phyloP scores from a whole-genome alignment of 768 basidiomycete species.

The Rhodotorula babjevae region DNA sequence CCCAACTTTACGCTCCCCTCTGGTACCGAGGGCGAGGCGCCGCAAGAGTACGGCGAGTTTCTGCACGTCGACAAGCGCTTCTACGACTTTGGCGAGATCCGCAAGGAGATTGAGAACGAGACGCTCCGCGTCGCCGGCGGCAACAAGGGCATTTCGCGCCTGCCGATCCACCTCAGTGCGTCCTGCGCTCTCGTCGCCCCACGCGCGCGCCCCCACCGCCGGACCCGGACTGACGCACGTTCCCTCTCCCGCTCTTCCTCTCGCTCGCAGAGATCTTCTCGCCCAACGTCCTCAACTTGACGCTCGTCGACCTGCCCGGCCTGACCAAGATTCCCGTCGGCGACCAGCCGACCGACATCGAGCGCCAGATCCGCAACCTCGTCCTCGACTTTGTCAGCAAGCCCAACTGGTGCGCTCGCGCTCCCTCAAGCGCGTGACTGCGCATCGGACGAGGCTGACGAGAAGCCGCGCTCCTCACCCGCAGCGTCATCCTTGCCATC shows the following conservation, averaged over 20 bases:
- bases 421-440: background rate
- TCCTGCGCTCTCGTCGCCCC: background rate
- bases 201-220: too few relatives aligned
- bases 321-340: constrained; percentile 93
- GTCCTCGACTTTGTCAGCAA: constrained; percentile 96
- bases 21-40: background rate
- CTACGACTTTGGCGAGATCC: constrained; percentile 90
- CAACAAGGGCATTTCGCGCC: constrained; percentile 95
- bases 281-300: constrained; percentile 89
- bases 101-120: constrained; percentile 96
- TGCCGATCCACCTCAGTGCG: constrained; percentile 76
- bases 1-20: constrained; percentile 21
- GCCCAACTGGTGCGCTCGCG: constrained; percentile 71
- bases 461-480: rapidly evolving
- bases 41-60: constrained; percentile 92
- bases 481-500: constrained; percentile 89
- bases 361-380: constrained; percentile 87
- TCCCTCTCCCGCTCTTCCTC: background rate
- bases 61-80: constrained; percentile 92
- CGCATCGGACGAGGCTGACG: too few relatives aligned
- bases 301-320: constrained; percentile 92
- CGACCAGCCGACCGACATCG: constrained; percentile 91
- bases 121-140: constrained; percentile 89
- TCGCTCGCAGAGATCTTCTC: constrained; percentile 71
- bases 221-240: background rate